These are phyloP conservation scores for Vicia villosa DNA, from an alignment of 306 rosid genomes.

Conservation along the genomic window DNA sequence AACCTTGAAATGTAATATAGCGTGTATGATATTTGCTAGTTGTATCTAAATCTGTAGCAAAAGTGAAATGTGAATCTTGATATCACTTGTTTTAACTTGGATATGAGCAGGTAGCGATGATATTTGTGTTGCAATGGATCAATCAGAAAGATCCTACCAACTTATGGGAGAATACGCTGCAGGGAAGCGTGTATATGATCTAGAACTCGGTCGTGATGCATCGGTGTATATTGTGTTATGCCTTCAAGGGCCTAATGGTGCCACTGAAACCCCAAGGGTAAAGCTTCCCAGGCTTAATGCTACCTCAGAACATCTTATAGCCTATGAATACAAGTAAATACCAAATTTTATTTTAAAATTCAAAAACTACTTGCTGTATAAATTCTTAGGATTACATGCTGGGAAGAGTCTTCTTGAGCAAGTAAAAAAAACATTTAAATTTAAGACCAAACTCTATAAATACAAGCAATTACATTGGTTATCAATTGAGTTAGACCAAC, in stretches of 20 bases:
- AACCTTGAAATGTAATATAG: background rate
- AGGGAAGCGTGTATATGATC: constrained; percentile 73
- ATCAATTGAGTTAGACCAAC: too few species aligned
- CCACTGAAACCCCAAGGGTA: constrained; percentile 54
- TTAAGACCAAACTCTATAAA: background rate
- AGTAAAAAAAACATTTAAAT: background rate
- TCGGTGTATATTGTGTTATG: constrained; percentile 61
- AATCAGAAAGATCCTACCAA: constrained; percentile 83
- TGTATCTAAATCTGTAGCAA: background rate
- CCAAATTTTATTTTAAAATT: background rate
- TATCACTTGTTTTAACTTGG: background rate
- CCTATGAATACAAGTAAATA: constrained; percentile 35
- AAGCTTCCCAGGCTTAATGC: constrained; percentile 87
- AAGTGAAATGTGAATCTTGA: background rate
- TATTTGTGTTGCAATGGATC: constrained; percentile 77
- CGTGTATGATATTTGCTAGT: background rate
- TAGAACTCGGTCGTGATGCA: constrained; percentile 46
- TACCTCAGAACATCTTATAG: constrained; percentile 51
- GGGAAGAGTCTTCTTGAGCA: constrained; percentile 11
- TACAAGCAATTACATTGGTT: background rate
- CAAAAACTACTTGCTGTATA: background rate
- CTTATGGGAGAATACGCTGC: constrained; percentile 87
- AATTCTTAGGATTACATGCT: background rate
- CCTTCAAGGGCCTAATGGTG: constrained; percentile 48
- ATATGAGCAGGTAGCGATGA: constrained; percentile 68